These are phyloP conservation scores for Aureobasidium melanogenum DNA, from an alignment of 2,329 filamentous ascomycete species.

Conservation along the genomic window DNA sequence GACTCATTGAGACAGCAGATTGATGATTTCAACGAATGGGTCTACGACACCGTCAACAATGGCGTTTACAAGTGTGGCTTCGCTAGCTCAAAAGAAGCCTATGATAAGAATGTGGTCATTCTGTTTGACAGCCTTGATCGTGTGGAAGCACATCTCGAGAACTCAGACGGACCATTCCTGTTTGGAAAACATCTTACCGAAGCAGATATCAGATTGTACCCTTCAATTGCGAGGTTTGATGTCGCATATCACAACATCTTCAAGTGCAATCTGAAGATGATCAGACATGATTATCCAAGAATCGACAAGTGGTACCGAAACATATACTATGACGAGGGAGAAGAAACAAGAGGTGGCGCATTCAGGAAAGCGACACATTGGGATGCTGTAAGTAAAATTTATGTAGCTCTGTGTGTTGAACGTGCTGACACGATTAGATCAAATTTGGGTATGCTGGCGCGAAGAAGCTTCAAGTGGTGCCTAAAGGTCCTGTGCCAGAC, in stretches of 20 bases:
- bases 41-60: slow-evolving; percentile 55
- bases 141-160: slow-evolving; percentile 60
- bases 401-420: neutral
- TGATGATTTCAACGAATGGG: slow-evolving; percentile 72
- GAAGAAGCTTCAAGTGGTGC: slow-evolving; percentile 15
- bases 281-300: slow-evolving; percentile 50
- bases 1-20: slow-evolving; percentile 55
- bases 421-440: slow-evolving; percentile 16
- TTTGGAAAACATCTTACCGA: slow-evolving; percentile 72
- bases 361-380: slow-evolving; percentile 39
- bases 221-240: slow-evolving; percentile 63
- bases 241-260: slow-evolving; percentile 80
- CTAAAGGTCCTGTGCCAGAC: slow-evolving; percentile 19
- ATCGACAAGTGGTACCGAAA: slow-evolving; percentile 39
- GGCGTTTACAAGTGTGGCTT: slow-evolving; percentile 59
- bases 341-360: slow-evolving; percentile 30
- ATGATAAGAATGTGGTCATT: slow-evolving; percentile 61
- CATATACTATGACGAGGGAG: slow-evolving; percentile 39
- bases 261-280: slow-evolving; percentile 59
- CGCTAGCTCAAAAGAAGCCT: slow-evolving; percentile 73
- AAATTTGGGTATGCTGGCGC: slow-evolving; percentile 21
- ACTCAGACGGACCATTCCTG: slow-evolving; percentile 53
- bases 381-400: slow-evolving; percentile 25
- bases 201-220: slow-evolving; percentile 65
- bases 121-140: slow-evolving; percentile 73